Evolutionary conservation across 139 green algal species (phyloP).

Genomic region (Raphidocelis subcapitata): DNA sequence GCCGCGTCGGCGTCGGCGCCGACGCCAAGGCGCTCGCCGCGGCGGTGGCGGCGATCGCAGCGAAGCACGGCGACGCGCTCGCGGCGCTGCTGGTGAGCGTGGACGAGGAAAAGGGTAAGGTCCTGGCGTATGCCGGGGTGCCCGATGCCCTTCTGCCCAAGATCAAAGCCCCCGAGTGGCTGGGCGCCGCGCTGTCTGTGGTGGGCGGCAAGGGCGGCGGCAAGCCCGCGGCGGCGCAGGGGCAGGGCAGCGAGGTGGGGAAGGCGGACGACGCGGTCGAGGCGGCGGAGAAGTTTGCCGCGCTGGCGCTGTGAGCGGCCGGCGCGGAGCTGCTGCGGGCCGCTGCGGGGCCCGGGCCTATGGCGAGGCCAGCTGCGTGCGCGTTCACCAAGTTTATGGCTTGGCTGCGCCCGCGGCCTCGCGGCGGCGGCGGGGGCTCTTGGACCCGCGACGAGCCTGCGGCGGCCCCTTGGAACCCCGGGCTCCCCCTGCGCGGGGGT

Average conservation of each 20-base stretch:
- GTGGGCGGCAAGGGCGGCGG: constrained; percentile 94
- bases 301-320: constrained; percentile 29
- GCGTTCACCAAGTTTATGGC: no score
- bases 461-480: no score
- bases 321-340: not conserved
- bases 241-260: constrained; percentile 63
- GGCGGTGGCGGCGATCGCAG: constrained; percentile 48
- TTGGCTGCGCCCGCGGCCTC: no score
- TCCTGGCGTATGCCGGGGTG: constrained; percentile 71
- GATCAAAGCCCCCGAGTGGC: constrained; percentile 81
- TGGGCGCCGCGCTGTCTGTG: constrained; percentile 53
- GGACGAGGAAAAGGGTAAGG: constrained; percentile 74
- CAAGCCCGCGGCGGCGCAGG: constrained; percentile 76
- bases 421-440: no score
- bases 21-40: constrained; percentile 67
- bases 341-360: no score
- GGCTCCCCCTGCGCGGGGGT: no score
- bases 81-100: constrained; percentile 57
- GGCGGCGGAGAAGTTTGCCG: constrained; percentile 48
- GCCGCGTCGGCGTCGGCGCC: constrained; percentile 52
- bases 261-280: constrained; percentile 40
- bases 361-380: no score
- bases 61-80: constrained; percentile 47
- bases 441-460: no score
- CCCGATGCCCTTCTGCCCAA: constrained; percentile 55